Percentiles rank a stretch among this genome's conserved stretches.
These are phyloP conservation scores for Sclerotinia nivalis DNA, from an alignment of 2,329 filamentous ascomycete species.

Conservation along the genomic window DNA sequence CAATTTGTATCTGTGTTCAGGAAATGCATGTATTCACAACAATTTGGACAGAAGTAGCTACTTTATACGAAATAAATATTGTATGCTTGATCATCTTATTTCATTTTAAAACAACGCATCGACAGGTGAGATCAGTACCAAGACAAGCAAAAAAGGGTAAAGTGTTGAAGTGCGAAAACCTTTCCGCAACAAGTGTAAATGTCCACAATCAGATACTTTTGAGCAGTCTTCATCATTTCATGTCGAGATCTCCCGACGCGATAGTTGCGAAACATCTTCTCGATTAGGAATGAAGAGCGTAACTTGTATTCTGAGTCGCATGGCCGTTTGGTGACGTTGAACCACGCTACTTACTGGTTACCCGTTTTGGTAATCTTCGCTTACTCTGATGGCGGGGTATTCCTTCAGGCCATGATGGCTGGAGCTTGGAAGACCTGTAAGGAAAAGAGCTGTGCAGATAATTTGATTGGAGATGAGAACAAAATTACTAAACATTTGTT, in stretches of 20 bases:
- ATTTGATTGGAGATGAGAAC: not conserved
- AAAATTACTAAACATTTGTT: too few species aligned
- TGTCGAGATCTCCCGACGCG: not conserved
- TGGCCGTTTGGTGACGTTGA: too few species aligned
- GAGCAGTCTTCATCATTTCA: not conserved
- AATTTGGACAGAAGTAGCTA: not conserved
- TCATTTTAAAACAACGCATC: too few species aligned
- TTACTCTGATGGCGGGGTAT: not conserved
- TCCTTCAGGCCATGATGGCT: conserved; percentile 25
- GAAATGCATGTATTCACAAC: too few species aligned
- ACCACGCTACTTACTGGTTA: conserved; percentile 9
- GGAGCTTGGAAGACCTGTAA: too few species aligned
- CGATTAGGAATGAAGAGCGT: not conserved
- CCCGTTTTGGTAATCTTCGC: not conserved
- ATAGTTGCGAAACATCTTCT: not conserved
- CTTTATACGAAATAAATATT: not conserved
- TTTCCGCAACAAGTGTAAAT: not conserved
- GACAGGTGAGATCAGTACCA: not conserved
- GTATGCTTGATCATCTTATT: not conserved
- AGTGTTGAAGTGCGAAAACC: not conserved
- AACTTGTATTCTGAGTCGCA: not conserved
- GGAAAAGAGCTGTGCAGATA: not conserved
- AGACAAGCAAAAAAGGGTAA: not conserved
- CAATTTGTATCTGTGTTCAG: not conserved
- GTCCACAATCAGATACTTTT: not conserved